These are phyloP conservation scores for Moricandia arvensis DNA, from an alignment of 345 rosid genomes.

Conservation along the genomic window DNA sequence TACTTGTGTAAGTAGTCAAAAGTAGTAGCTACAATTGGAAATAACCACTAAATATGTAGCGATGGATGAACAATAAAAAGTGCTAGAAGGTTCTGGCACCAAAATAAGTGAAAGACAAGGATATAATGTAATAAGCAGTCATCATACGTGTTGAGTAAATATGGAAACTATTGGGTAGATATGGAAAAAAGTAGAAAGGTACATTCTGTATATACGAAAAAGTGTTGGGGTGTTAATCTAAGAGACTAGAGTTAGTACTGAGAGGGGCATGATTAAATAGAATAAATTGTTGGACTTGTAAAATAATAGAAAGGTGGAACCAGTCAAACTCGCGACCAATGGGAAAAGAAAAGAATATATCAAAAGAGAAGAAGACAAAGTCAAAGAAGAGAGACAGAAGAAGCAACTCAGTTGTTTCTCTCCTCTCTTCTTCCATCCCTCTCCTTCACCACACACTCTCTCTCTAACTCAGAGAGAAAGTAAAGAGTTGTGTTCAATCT, in stretches of 20 bases:
- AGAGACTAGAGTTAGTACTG: not conserved
- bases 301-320: not conserved
- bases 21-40: not conserved
- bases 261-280: not conserved
- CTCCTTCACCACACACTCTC: conserved; percentile 5
- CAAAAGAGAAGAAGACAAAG: not conserved
- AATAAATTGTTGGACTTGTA: not conserved
- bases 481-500: not conserved
- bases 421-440: not conserved
- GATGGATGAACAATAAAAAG: no score
- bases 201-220: not conserved
- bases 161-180: not conserved
- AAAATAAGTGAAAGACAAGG: not conserved
- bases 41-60: no score
- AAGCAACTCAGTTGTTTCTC: conserved; percentile 32
- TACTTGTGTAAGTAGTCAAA: not conserved
- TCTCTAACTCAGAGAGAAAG: not conserved
- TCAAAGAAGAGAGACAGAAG: conserved; percentile 2
- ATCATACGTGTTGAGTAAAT: not conserved
- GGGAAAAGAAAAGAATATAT: not conserved
- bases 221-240: not conserved
- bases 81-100: not conserved
- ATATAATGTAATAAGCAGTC: not conserved
- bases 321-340: conserved; percentile 11
- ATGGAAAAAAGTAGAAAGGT: not conserved